Evolutionary conservation across 2,329 filamentous ascomycete species (phyloP), one percentile per base, ranked within the genome.

Genomic region (Sporothrix brunneoviolacea): DNA sequence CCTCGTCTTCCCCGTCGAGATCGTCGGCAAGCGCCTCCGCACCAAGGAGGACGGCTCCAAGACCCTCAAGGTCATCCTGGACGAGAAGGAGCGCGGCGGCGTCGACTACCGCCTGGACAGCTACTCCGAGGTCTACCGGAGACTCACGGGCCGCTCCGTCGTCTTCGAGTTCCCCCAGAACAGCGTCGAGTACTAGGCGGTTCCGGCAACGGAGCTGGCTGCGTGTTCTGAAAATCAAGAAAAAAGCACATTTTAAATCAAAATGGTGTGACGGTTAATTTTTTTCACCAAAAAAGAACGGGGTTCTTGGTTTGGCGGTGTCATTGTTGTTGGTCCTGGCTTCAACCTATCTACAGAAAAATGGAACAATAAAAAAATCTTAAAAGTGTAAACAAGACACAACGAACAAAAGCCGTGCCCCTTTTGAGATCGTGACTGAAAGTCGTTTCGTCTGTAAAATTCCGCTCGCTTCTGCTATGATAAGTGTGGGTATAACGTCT

Each of bases 81-180:
- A 98, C 75, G 93, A 97, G 88, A 98, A 98, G 89, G 93, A 98
- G 88, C 88, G 91, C 67, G 91, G 91, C 69, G 90, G 91, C 73
- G 91, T 98, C 65, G 93, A 98, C 83, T 96, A 97, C 87, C 84
- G 93, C 73, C 88, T 98, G 65, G 93, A 98, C 77, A 96, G 91
- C 72, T 98, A 98, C 83, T 88, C 89, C 61, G 93, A 98, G 84
- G 93, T 98, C 71, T 98, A 98, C 88, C 89, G 90, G 76, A 86
- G 89, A 68, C 80, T 98, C 70, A 98, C 93, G 58, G 93, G 93
- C 75, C 93, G 94, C 77, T 83, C 83, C 71, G 93, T 97, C 71
- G 83, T 84, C 75, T 98, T 98, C 71, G 93, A 98, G 84, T 98
- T 98, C 84, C 93, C 93, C 67, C 87, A 94, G 80, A 80, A 80